Evolutionary conservation across 2,329 filamentous ascomycete genomes (phyloP).

Genomic region (Aspergillus novoparasiticus): DNA sequence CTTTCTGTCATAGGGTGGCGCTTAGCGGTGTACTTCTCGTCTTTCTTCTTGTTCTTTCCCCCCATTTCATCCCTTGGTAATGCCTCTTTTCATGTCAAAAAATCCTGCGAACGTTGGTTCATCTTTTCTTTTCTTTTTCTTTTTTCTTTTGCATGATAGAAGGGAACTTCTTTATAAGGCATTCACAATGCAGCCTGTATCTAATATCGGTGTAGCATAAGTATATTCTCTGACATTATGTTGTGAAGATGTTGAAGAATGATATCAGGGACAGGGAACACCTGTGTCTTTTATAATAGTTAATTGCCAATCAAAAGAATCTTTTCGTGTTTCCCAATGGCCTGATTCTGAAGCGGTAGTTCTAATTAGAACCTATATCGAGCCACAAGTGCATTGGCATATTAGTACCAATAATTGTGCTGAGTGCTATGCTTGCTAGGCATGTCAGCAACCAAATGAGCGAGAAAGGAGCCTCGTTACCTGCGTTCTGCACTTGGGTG

Average conservation of each 20-base stretch:
- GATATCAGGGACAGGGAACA: background rate
- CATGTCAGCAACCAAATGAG: background rate
- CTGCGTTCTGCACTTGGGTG: background rate
- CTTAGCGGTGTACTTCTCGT: background rate
- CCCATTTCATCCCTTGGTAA: background rate
- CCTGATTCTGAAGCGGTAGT: background rate
- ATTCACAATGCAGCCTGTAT: conserved; percentile 5
- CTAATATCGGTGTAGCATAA: conserved; percentile 9
- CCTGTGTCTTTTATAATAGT: conserved; percentile 3
- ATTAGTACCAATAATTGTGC: background rate
- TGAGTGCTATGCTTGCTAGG: background rate
- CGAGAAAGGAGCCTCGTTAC: background rate
- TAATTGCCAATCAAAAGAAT: background rate
- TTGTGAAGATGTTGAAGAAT: background rate
- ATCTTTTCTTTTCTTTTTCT: conserved; percentile 3
- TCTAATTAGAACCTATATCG: background rate
- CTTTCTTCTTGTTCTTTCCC: conserved; percentile 2
- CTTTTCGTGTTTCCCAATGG: background rate
- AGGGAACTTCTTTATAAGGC: conserved; percentile 2
- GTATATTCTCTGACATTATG: background rate
- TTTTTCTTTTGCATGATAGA: conserved; percentile 18
- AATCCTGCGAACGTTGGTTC: background rate
- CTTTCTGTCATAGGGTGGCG: conserved; percentile 13
- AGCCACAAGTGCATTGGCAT: background rate
- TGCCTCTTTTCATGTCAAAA: background rate